Evolutionary conservation across 495 filamentous ascomycete species (phyloP).

Genomic region (Talaromyces proteolyticus): DNA sequence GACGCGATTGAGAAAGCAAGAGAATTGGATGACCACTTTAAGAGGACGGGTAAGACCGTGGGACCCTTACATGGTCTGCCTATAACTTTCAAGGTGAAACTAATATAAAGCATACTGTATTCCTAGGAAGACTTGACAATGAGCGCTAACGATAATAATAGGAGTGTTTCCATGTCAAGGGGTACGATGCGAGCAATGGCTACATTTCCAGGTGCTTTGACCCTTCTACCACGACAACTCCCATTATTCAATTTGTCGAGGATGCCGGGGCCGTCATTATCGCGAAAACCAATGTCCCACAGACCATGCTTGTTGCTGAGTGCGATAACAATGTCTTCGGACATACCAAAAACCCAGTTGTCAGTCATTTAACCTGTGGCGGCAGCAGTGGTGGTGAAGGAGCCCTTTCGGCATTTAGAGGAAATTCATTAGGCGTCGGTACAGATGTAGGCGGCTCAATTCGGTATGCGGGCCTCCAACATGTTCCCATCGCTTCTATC

Average conservation of each 20-base stretch:
- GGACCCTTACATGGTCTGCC: constrained; percentile 63
- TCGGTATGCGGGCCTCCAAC: not conserved
- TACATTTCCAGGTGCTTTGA: constrained; percentile 34
- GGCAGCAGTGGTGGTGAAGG: constrained; percentile 66
- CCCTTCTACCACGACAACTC: not conserved
- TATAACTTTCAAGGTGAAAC: constrained; percentile 51
- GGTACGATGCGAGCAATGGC: constrained; percentile 62
- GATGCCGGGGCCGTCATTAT: constrained; percentile 48
- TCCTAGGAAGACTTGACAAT: no score
- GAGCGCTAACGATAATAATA: constrained; percentile 15
- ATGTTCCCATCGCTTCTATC: not conserved
- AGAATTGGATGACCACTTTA: constrained; percentile 51
- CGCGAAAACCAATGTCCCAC: constrained; percentile 59
- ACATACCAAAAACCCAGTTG: constrained; percentile 56
- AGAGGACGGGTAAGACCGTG: constrained; percentile 34
- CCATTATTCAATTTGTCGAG: not conserved
- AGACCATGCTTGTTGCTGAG: constrained; percentile 31
- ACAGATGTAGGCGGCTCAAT: constrained; percentile 48
- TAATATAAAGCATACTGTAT: no score
- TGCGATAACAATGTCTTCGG: constrained; percentile 67
- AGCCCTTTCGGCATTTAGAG: constrained; percentile 55
- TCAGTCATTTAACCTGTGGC: constrained; percentile 49
- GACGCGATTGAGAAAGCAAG: constrained; percentile 53
- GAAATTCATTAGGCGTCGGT: constrained; percentile 60
- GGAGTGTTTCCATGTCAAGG: constrained; percentile 65